phyloP scores from a whole-genome alignment of 148 eudicot species.

The Diospyros lotus region DNA sequence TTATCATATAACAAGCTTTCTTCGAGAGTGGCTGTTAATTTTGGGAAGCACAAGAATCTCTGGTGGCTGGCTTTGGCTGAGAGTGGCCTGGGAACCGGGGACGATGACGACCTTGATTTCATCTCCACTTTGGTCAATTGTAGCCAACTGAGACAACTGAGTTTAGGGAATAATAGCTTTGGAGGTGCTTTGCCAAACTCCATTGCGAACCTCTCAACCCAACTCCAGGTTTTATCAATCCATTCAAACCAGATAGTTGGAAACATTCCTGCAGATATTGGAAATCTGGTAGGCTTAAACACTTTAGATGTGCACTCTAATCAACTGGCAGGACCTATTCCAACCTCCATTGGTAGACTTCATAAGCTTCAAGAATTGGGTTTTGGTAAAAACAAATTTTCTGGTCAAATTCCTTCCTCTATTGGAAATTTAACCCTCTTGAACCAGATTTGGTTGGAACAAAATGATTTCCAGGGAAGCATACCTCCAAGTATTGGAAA shows the following conservation, averaged over 20 bases:
- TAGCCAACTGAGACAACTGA: conserved; percentile 3
- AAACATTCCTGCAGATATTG: conserved; percentile 19
- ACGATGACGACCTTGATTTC: conserved; percentile 21
- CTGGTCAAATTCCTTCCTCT: conserved; percentile 24
- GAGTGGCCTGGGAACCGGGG: conserved; percentile 20
- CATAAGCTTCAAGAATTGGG: conserved; percentile 14
- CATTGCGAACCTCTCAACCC: conserved; percentile 14
- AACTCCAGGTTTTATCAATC: not conserved
- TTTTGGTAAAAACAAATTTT: conserved; percentile 14
- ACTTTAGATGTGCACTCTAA: not conserved
- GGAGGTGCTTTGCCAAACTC: conserved; percentile 18
- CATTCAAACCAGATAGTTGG: conserved; percentile 6
- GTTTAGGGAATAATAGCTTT: conserved; percentile 3
- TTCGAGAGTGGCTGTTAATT: conserved; percentile 9
- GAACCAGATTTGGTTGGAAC: not conserved
- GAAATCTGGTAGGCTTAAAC: conserved; percentile 15
- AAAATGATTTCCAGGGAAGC: conserved; percentile 13
- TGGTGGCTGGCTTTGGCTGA: not conserved
- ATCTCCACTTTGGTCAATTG: conserved; percentile 23
- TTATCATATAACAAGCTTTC: conserved; percentile 9
- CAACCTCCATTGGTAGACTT: conserved; percentile 23
- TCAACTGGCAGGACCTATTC: conserved; percentile 22
- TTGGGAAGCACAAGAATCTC: conserved; percentile 8
- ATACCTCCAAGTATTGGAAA: conserved; percentile 25
- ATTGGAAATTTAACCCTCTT: conserved; percentile 17